A percentile compares a stretch with the other conserved stretches of the same genome.
These are phyloP conservation scores for Cladorrhinum sp. DNA, from an alignment of 2,329 filamentous ascomycete genomes.

Conservation along the genomic window DNA sequence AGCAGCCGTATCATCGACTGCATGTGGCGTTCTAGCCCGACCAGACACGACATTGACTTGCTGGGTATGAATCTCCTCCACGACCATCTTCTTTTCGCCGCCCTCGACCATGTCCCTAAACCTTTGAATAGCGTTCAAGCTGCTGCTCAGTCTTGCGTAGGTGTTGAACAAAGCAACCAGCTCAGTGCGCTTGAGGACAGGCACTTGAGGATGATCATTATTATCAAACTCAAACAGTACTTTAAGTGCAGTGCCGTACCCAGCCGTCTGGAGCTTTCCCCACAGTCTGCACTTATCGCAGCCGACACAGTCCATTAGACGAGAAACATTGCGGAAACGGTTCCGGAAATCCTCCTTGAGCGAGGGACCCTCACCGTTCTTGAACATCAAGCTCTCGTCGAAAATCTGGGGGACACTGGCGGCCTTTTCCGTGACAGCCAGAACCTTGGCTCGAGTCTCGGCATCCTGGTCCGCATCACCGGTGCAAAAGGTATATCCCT, in stretches of 20 bases:
- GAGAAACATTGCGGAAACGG: constrained; percentile 93
- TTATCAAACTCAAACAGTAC: constrained; percentile 91
- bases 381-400: constrained; percentile 94
- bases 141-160: constrained; percentile 80
- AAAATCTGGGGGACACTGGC: constrained; percentile 77
- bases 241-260: constrained; percentile 92
- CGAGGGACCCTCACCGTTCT: constrained; percentile 67
- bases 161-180: constrained; percentile 94
- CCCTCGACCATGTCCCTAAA: constrained; percentile 60
- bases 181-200: constrained; percentile 80
- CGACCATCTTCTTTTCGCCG: constrained; percentile 27
- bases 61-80: constrained; percentile 28
- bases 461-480: constrained; percentile 77
- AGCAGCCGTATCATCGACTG: constrained; percentile 26
- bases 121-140: constrained; percentile 68
- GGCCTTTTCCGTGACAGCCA: constrained; percentile 69
- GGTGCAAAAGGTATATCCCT: constrained; percentile 84
- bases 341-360: constrained; percentile 97
- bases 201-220: constrained; percentile 50
- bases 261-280: constrained; percentile 94
- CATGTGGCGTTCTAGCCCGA: constrained; percentile 44
- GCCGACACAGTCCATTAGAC: constrained; percentile 97
- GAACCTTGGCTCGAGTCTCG: constrained; percentile 76
- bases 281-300: constrained; percentile 98
- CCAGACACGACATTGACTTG: constrained; percentile 33